phyloP scores from a whole-genome alignment of 2,329 filamentous ascomycete species.

The Didymella arachidicola region DNA sequence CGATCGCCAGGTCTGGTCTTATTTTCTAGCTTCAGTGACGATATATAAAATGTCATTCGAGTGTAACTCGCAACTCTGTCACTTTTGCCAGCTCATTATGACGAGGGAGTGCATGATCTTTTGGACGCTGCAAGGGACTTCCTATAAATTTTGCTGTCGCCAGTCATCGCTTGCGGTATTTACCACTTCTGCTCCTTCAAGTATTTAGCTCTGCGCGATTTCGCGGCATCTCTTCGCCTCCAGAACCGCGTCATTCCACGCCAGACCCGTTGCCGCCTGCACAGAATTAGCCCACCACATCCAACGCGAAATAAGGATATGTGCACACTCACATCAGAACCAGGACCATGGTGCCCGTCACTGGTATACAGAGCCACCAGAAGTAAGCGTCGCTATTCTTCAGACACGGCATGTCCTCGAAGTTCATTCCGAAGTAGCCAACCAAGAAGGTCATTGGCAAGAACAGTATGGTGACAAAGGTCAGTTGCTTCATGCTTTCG shows the following conservation, averaged over 20 bases:
- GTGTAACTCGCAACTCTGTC: not conserved
- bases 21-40: not conserved
- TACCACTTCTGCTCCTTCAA: constrained; percentile 9
- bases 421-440: constrained; percentile 69
- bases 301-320: not conserved
- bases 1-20: not conserved
- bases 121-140: not conserved
- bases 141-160: not conserved
- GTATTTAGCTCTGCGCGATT: constrained; percentile 1
- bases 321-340: constrained; percentile 26
- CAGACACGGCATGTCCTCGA: constrained; percentile 60
- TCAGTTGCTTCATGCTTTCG: constrained; percentile 89
- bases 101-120: too few relatives aligned
- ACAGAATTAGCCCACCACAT: not conserved
- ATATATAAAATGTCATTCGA: not conserved
- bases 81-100: not conserved
- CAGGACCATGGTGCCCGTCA: constrained; percentile 45
- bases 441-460: constrained; percentile 87
- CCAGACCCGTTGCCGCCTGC: constrained; percentile 15
- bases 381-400: constrained; percentile 60
- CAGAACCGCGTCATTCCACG: constrained; percentile 13
- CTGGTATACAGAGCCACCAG: constrained; percentile 54
- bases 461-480: constrained; percentile 87
- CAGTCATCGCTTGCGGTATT: not conserved
- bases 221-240: constrained; percentile 7